A percentile compares a stretch with the other conserved stretches of the same genome.
Conservation (phyloP, 208 protist species). For the Trypanosoma congolense region DNA sequence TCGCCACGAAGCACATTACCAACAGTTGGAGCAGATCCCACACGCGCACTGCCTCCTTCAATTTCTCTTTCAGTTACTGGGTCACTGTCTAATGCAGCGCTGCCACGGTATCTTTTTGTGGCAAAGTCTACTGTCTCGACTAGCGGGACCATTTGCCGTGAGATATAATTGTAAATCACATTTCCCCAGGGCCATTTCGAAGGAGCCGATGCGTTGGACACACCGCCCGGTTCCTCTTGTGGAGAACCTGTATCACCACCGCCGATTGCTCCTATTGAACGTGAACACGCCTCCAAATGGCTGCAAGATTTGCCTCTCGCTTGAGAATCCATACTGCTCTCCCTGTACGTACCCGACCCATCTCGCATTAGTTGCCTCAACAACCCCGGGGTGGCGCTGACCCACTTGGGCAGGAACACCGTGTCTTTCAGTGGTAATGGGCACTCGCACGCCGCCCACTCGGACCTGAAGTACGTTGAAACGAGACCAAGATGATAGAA, state of each 20-base stretch:
- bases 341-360: not conserved
- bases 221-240: not conserved
- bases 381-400: conserved; percentile 8
- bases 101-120: not conserved
- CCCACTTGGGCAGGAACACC: conserved; percentile 47
- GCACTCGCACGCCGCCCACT: conserved; percentile 54
- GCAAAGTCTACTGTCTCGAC: conserved; percentile 3
- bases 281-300: not conserved
- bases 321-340: not conserved
- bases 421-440: conserved; percentile 33
- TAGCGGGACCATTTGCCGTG: conserved; percentile 9
- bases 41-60: not conserved
- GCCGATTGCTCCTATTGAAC: not conserved
- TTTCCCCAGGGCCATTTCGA: not conserved
- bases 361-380: conserved; percentile 6
- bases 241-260: not conserved
- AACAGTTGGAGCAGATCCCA: not conserved
- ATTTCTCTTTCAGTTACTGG: not conserved
- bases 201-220: not conserved
- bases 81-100: not conserved
- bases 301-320: not conserved
- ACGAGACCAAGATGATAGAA: conserved; percentile 15
- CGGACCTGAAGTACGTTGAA: conserved; percentile 26
- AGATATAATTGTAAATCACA: conserved; percentile 7
- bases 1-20: not conserved